Base-by-base conservation (phyloP, 2,329 filamentous ascomycete genomes). In the Myriosclerotinia curreyana region DNA sequence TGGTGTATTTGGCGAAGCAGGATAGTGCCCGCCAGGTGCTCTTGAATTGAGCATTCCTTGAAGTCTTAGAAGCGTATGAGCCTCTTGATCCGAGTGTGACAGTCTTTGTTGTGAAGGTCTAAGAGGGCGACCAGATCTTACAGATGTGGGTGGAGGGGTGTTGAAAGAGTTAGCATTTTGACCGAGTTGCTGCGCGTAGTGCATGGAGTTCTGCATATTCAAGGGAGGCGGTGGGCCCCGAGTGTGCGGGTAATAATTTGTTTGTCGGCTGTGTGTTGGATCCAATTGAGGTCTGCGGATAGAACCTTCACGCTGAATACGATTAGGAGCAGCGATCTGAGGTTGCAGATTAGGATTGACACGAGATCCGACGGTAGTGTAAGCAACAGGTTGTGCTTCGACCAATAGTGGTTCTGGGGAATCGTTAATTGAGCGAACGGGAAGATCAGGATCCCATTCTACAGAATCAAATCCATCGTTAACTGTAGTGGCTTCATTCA, bases 291-390 rank as follows among this genome's bases (percentile, higher is more conserved):
- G 67, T 64, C 74, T 66, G 44, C 70, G 62, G n/a, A 64, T 69
- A 25, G 71, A 69, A 20, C 74, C 73, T 66, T 76, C 74, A 25
- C 74, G 72, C 50, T 75, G 74, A 53, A 75, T 74, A 1, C 74
- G 69, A 62, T 73, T 73, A 4, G 74, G 74, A 31, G 74, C 71
- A 38, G 71, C 65, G 46, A 76, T 73, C 53, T 71, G 72, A 28
- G 69, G 72, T 25, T 70, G 66, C 3, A 62, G 64, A 50, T 71
- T 72, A 1, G 71, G 71, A 60, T 75, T 71, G 28, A 74, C 73
- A 28, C 72, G 61, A 31, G 74, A 76, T 11, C 74, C 74, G 42
- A 76, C 74, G 2, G 74, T 76, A 14, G 74, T 76, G 60, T 75
- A 76, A 8, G 74, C 66, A 3, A 75, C 61, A 5, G 69, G 67